Percentiles rank a stretch among this genome's conserved stretches.
phyloP scores from a whole-genome alignment of 176 grass and related monocot species.

The Sorghum bicolor region Sorghum_bicolor_NCBIv3 NC_012878.2:56461501-56462000 shows the following conservation, averaged over 20 bases:
- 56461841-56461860: too few species aligned
- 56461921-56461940: too few species aligned
- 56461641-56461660: constrained; percentile 5
- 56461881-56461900: too few species aligned
- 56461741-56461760: constrained; percentile 22
- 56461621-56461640: constrained; percentile 27
- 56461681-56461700: background rate
- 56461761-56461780: constrained; percentile 16
- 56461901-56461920: too few species aligned
- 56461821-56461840: too few species aligned
- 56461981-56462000: background rate
- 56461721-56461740: too few species aligned
- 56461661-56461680: background rate
- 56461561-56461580: background rate
- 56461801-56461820: too few species aligned
- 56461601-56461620: background rate
- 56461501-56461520: background rate
- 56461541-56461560: background rate
- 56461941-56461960: too few species aligned
- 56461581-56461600: background rate
- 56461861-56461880: too few species aligned
- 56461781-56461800: too few species aligned
- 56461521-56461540: background rate
- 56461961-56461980: background rate
- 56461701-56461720: too few species aligned